Base-by-base conservation (phyloP, 805 yeast species). In the Blastobotrys robertii region DNA sequence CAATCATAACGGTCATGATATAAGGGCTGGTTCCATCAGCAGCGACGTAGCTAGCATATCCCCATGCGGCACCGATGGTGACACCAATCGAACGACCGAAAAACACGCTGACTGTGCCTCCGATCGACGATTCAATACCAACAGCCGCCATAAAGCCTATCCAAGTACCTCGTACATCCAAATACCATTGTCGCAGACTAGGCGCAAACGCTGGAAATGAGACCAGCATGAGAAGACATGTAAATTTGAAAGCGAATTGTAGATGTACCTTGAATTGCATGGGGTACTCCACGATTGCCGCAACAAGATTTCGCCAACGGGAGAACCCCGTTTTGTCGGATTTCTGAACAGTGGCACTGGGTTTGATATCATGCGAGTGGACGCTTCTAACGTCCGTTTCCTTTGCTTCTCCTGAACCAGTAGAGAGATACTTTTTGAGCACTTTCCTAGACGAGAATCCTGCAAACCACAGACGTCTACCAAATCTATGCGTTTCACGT, bases 131-230 rank as follows among this genome's bases (percentile, higher is more conserved):
- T 47, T 73, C 78, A 22, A 72, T 44, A 16, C 70, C 71, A 37
- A 73, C 52, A 29, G 69, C 68, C 12, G 74, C 72, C 4, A 72
- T 74, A 59, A 73, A 73, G 22, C 77, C 77, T 5, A 71, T 66
- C 78, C 78, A 73, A 1, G 72, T 58, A 34, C 77, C 77, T 46
- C 70, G 64, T 29, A 66, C 63, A 12, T 65, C 62, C n/a, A 56
- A 56, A 47, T 71, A 73, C 77, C 77, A 73, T n/a, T 57, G 54
- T 37, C 76, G 59, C 14, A 69, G 50, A 31, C 64, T 63, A 0
- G 76, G 73, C 30, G 68, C 58, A 49, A 71, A 73, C 68, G 71
- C 73, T 1, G 77, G 77, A 46, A 72, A 71, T 0, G 76, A 68
- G 2, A 70, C 67, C 1, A 71, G 45, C 63, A 71, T 68, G 34